Base-by-base conservation (phyloP, 2,329 filamentous ascomycete species). In the Aspergillus arachidicola region DNA sequence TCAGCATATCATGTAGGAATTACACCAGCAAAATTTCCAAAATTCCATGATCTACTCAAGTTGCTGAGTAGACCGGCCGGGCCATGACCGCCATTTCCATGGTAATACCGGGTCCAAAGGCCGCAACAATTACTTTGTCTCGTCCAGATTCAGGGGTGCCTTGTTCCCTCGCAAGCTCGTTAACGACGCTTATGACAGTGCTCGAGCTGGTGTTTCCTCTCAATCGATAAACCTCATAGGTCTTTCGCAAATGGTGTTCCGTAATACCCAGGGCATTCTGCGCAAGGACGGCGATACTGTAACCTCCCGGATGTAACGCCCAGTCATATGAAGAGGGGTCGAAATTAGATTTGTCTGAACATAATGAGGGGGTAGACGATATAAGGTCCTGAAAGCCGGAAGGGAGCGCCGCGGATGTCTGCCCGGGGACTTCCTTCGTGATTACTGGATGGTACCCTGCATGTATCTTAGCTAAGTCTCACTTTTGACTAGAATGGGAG, bases 291-390 rank as follows among this genome's bases (percentile, higher is more conserved):
- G 50, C 28, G 19, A 61, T 23, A 19, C 41, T 28, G 23, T 45
- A 38, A 6, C 51, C 59, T 2, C 59, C 59, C 1, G 59, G 53
- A 57, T 61, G 59, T 48, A 57, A 7, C 6, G 59, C 59, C 59
- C 59, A 61, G 41, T 61, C 41, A 12, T 57, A 61, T 26, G 26
- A 14, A 26, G 21, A 26, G 7, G 23, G n/a, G 36, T 6, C 21
- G 50, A 57, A 45, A 19, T 34, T 57, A 9, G 19, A 41, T 10
- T n/a, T 41, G 7, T 41, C 38, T 7, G 38, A 41, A 41, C 16
- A 41, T 10, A 41, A 10, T 41, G 19, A 41, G 6, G 38, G 38
- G 38, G 38, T 41, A 41, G 38, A 41, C 7, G 38, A 14, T 19
- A 41, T 41, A 10, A 41, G 38, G 38, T 41, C 38, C 6, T 41